Percentiles rank a stretch among this genome's conserved stretches.
phyloP scores from a whole-genome alignment of 352 stramenopile genomes.

The Globisporangium cederbergense region DNA sequence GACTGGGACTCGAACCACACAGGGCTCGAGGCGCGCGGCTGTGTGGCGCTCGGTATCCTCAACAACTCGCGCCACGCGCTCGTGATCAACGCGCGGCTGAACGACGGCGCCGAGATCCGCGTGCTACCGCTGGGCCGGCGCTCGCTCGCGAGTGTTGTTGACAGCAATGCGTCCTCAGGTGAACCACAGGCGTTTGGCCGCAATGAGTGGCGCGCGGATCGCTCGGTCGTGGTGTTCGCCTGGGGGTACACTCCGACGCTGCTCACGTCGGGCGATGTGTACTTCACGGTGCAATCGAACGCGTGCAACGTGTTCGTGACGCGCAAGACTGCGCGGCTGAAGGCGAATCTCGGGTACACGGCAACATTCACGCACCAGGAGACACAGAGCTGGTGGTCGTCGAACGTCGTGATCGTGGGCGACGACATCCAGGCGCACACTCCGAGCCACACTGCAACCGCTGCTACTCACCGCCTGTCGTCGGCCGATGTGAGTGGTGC shows the following conservation, averaged over 20 bases:
- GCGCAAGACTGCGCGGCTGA: conserved; percentile 69
- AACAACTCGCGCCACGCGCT: conserved; percentile 81
- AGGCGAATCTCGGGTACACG: conserved; percentile 75
- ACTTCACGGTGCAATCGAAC: conserved; percentile 81
- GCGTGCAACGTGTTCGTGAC: conserved; percentile 81
- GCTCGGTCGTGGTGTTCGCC: conserved; percentile 71
- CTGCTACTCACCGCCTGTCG: background rate
- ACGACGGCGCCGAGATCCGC: conserved; percentile 71
- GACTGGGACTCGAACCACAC: conserved; percentile 87
- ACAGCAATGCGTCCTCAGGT: conserved; percentile 7
- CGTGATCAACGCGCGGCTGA: conserved; percentile 61
- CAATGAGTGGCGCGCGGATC: conserved; percentile 60
- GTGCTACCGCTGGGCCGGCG: conserved; percentile 58
- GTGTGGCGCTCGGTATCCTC: conserved; percentile 65
- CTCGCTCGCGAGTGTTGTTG: conserved; percentile 47
- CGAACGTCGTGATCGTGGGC: conserved; percentile 75
- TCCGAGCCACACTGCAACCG: conserved; percentile 2
- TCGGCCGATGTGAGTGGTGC: background rate
- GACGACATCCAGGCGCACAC: conserved; percentile 67
- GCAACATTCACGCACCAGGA: conserved; percentile 84
- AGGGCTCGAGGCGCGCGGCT: conserved; percentile 69
- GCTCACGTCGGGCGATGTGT: conserved; percentile 79
- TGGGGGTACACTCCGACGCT: conserved; percentile 85
- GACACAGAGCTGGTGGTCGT: conserved; percentile 75
- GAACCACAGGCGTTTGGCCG: conserved; percentile 10